Percentiles rank a stretch among this genome's conserved stretches.
phyloP scores from a whole-genome alignment of 1,139 yeast genomes.

The Yamadazyma taylorii region DNA sequence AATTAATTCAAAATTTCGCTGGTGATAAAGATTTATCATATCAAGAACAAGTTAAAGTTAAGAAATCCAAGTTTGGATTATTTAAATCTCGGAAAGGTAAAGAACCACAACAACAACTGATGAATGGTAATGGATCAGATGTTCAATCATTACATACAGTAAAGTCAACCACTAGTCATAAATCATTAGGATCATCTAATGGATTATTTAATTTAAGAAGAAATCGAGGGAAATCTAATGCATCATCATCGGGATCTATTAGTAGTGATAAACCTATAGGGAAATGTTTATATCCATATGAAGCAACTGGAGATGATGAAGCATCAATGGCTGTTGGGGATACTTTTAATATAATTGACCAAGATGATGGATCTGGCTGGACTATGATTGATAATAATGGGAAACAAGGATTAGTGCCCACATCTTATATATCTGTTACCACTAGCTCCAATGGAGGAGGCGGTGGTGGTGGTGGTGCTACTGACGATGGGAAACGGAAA shows the following conservation, averaged over 20 bases:
- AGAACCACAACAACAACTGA: too few species aligned
- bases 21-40: constrained; percentile 69
- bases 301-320: constrained; percentile 77
- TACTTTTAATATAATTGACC: constrained; percentile 52
- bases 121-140: constrained; percentile 9
- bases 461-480: too few species aligned
- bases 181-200: constrained; percentile 20
- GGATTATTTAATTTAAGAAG: constrained; percentile 42
- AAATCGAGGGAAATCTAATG: constrained; percentile 29
- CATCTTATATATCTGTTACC: constrained; percentile 55
- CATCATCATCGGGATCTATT: constrained; percentile 20
- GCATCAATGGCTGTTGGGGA: constrained; percentile 63
- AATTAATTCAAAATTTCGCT: constrained; percentile 84
- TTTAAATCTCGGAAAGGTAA: constrained; percentile 31
- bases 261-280: constrained; percentile 30
- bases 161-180: constrained; percentile 28
- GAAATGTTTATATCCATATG: constrained; percentile 66
- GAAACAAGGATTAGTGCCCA: constrained; percentile 79
- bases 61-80: constrained; percentile 57
- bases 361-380: constrained; percentile 96
- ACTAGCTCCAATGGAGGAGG: constrained; percentile 13
- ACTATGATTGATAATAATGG: constrained; percentile 53
- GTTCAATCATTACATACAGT: constrained; percentile 29
- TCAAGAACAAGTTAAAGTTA: constrained; percentile 42
- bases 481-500: constrained; percentile 34